phyloP scores from a whole-genome alignment of 495 filamentous ascomycete genomes.

The Sordaria brevicollis region DNA sequence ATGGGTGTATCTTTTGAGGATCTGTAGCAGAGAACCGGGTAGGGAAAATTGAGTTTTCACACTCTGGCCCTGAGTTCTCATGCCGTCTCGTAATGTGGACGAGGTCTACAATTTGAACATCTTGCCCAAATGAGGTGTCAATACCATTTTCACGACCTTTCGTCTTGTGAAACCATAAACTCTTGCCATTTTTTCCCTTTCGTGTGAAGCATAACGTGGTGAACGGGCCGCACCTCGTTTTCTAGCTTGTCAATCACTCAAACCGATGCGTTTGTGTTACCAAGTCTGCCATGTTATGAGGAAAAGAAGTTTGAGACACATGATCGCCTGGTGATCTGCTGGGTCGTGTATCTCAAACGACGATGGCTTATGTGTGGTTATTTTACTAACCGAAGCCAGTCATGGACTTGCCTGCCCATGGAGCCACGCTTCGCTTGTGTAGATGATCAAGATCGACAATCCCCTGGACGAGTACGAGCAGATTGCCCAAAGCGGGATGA shows the following conservation, averaged over 20 bases:
- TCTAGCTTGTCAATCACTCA: neutral
- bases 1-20: neutral
- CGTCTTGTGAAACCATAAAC: too few species aligned
- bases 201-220: neutral
- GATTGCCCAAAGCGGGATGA: neutral
- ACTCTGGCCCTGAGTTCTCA: too few species aligned
- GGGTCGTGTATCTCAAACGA: neutral
- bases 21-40: too few species aligned
- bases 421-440: too few species aligned
- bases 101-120: too few species aligned
- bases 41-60: too few species aligned
- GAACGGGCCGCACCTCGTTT: neutral
- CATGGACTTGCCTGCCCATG: too few species aligned
- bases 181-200: neutral
- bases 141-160: too few species aligned
- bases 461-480: neutral
- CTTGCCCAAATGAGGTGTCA: too few species aligned
- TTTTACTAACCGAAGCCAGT: neutral
- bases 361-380: neutral
- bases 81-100: too few species aligned
- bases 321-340: neutral
- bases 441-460: neutral
- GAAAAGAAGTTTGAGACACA: neutral
- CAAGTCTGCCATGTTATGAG: neutral
- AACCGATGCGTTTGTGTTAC: neutral